These are phyloP conservation scores for Xylaria sp. DNA, from an alignment of 2,329 filamentous ascomycete species.

Conservation along the genomic window DNA sequence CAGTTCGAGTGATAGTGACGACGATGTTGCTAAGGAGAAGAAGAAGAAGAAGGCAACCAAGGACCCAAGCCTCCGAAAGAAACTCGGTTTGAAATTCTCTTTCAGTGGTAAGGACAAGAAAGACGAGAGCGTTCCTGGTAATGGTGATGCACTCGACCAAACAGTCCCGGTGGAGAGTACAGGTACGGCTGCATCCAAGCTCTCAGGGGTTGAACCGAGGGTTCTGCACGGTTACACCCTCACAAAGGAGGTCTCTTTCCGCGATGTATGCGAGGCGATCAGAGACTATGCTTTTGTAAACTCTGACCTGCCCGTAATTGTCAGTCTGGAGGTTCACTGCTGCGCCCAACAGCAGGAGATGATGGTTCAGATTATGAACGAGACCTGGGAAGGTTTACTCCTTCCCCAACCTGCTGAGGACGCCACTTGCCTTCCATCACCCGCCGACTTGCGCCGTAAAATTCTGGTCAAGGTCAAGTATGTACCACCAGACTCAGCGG, in stretches of 20 bases:
- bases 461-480: constrained; percentile 84
- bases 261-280: constrained; percentile 77
- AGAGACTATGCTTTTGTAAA: constrained; percentile 69
- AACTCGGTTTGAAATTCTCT: constrained; percentile 55
- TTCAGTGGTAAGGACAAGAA: constrained; percentile 41
- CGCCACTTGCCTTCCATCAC: constrained; percentile 55
- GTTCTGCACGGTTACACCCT: constrained; percentile 87
- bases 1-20: constrained; percentile 33
- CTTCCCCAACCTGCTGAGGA: constrained; percentile 51
- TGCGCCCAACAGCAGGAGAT: constrained; percentile 71
- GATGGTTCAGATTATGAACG: constrained; percentile 89
- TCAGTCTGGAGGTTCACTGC: constrained; percentile 91
- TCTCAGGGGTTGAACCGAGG: constrained; percentile 57
- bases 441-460: constrained; percentile 65
- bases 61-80: constrained; percentile 58
- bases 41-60: constrained; percentile 46
- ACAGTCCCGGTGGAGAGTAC: constrained; percentile 19
- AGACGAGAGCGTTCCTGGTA: background rate
- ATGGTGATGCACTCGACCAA: background rate
- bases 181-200: constrained; percentile 26
- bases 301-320: constrained; percentile 78
- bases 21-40: constrained; percentile 48
- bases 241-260: constrained; percentile 82
- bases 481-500: constrained; percentile 38
- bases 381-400: constrained; percentile 71